Evolutionary conservation across 2,329 filamentous ascomycete species (phyloP).

Genomic region (Dactylellina drechsleri): DNA sequence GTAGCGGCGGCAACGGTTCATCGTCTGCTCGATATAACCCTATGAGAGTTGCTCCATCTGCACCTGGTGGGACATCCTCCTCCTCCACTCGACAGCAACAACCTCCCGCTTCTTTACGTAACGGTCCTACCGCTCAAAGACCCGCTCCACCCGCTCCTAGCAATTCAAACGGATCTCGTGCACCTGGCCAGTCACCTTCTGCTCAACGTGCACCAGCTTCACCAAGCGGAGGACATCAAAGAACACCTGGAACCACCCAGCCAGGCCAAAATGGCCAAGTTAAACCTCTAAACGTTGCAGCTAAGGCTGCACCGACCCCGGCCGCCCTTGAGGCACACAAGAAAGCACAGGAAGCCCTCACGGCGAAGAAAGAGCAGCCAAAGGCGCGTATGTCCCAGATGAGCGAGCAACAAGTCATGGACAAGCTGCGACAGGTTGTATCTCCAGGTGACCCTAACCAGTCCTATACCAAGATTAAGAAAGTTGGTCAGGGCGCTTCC

Average conservation of each 20-base stretch:
- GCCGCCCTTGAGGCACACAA: constrained; percentile 64
- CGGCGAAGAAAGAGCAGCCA: constrained; percentile 90
- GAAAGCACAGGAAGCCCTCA: constrained; percentile 87
- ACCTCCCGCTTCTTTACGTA: constrained; percentile 67
- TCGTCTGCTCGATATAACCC: constrained; percentile 80
- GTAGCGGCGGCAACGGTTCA: constrained; percentile 70
- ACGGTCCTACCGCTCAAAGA: constrained; percentile 73
- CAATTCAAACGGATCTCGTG: constrained; percentile 59
- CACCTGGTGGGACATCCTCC: constrained; percentile 68
- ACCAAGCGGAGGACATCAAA: constrained; percentile 57
- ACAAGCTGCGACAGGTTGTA: constrained; percentile 90
- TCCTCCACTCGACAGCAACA: constrained; percentile 66
- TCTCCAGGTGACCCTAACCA: constrained; percentile 94
- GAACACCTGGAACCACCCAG: constrained; percentile 60
- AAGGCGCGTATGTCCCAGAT: constrained; percentile 88
- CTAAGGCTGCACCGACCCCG: constrained; percentile 70
- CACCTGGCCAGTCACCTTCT: constrained; percentile 51
- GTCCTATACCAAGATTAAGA: constrained; percentile 99
- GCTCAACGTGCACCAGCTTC: constrained; percentile 52
- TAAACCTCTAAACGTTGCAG: constrained; percentile 81
- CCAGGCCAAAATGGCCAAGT: constrained; percentile 64
- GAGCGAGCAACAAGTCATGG: constrained; percentile 97
- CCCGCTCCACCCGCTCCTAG: constrained; percentile 79
- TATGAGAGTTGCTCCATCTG: constrained; percentile 81
- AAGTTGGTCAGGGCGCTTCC: constrained; percentile 97